These are phyloP conservation scores for Ogataea ganodermae DNA, from an alignment of 805 yeast genomes.

Conservation along the genomic window DNA sequence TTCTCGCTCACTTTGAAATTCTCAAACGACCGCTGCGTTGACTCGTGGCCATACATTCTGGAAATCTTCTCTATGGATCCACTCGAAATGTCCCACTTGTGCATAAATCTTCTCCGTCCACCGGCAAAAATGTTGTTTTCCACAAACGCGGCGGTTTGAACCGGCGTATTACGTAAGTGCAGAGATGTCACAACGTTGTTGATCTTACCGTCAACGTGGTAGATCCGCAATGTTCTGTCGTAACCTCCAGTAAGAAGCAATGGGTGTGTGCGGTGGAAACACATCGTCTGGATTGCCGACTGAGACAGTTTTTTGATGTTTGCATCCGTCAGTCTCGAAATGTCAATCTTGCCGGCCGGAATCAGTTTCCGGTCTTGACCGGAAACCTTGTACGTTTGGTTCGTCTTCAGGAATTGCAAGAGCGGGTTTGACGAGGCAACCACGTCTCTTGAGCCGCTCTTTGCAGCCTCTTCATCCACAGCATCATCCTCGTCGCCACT, in stretches of 20 bases:
- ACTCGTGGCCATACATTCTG: slow-evolving; percentile 89
- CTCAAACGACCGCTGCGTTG: slow-evolving; percentile 83
- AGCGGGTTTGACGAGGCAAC: slow-evolving; percentile 34
- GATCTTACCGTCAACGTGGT: slow-evolving; percentile 84
- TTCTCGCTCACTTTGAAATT: slow-evolving; percentile 73
- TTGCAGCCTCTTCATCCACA: slow-evolving; percentile 11
- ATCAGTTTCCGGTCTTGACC: slow-evolving; percentile 51
- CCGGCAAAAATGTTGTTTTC: slow-evolving; percentile 68
- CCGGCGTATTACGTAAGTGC: slow-evolving; percentile 76
- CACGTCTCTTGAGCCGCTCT: slow-evolving; percentile 20
- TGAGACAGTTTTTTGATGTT: slow-evolving; percentile 67
- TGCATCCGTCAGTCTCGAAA: slow-evolving; percentile 85
- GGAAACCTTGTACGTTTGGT: slow-evolving; percentile 32
- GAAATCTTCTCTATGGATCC: slow-evolving; percentile 78
- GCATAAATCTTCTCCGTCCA: slow-evolving; percentile 91
- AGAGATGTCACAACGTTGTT: slow-evolving; percentile 83
- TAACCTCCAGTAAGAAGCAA: slow-evolving; percentile 88
- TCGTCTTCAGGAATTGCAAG: slow-evolving; percentile 34
- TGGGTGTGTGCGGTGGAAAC: slow-evolving; percentile 86
- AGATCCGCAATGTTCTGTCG: slow-evolving; percentile 83
- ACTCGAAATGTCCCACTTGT: slow-evolving; percentile 76
- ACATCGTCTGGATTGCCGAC: slow-evolving; percentile 80
- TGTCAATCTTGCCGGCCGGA: slow-evolving; percentile 70
- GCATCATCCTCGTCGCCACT: slow-evolving; percentile 17
- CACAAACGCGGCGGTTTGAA: slow-evolving; percentile 72